Evolutionary conservation across 257 asterid genomes (phyloP).

Genomic region (Gentiana dahurica): DNA sequence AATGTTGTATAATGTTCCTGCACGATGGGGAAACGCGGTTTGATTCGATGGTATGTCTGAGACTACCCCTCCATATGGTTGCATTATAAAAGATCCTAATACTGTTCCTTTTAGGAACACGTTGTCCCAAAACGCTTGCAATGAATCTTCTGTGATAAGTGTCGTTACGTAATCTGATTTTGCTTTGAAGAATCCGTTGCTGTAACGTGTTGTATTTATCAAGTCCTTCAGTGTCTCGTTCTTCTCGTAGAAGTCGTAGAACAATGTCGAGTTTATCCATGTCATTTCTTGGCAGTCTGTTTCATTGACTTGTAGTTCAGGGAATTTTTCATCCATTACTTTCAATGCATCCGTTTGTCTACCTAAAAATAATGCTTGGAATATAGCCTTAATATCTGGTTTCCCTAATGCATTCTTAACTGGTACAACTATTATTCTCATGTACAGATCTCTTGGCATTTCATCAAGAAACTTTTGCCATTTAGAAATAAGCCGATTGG

Average conservation of each 20-base stretch:
- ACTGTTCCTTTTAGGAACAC: conserved; percentile 16
- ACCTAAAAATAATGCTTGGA: conserved; percentile 10
- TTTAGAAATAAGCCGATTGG: conserved; percentile 18
- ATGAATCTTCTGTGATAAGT: conserved; percentile 22
- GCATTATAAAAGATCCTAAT: conserved; percentile 25
- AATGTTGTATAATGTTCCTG: conserved; percentile 33
- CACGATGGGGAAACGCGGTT: conserved; percentile 58
- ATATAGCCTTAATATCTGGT: background rate
- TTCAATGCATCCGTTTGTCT: background rate
- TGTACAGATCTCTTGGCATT: conserved; percentile 29
- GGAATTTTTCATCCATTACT: conserved; percentile 14
- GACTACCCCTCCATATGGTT: conserved; percentile 58
- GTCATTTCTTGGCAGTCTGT: conserved; percentile 36
- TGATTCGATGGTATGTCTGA: conserved; percentile 18
- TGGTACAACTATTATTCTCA: conserved; percentile 29
- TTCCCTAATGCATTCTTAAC: background rate
- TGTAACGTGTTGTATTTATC: background rate
- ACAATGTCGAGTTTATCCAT: conserved; percentile 34
- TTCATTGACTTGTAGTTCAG: conserved; percentile 26
- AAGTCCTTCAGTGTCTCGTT: conserved; percentile 2
- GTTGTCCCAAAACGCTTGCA: conserved; percentile 17
- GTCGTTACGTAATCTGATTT: conserved; percentile 39
- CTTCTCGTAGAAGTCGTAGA: background rate
- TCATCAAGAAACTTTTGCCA: conserved; percentile 34
- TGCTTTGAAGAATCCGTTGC: conserved; percentile 33